Evolutionary conservation across 768 basidiomycete species (phyloP).

Genomic region (Boletus reticuloceps): DNA sequence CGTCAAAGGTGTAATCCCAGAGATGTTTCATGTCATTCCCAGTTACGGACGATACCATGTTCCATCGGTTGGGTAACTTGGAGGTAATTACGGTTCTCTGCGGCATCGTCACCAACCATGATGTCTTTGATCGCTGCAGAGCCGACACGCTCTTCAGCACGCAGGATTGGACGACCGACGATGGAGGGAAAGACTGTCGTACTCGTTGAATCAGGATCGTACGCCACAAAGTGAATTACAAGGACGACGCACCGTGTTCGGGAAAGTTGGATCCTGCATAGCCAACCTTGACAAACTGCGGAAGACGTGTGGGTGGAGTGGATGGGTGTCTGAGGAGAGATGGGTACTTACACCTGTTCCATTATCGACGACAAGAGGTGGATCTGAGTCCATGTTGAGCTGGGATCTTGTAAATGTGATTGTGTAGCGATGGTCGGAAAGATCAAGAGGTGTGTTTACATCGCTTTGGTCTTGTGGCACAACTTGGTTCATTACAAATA

Average conservation of each 20-base stretch:
- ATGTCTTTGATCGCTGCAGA: slow-evolving; percentile 89
- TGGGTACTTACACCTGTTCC: slow-evolving; percentile 74
- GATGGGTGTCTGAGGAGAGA: slow-evolving; percentile 4
- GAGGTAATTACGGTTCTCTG: slow-evolving; percentile 89
- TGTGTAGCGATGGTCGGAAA: background rate
- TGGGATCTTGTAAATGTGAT: background rate
- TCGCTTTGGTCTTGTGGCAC: slow-evolving; percentile 13
- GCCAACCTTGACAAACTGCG: slow-evolving; percentile 86
- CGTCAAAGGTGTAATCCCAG: slow-evolving; percentile 98
- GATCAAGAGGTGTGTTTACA: slow-evolving; percentile 17
- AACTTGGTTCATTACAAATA: too few relatives aligned
- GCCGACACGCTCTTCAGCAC: slow-evolving; percentile 94
- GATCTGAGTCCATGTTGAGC: slow-evolving; percentile 29
- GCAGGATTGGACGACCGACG: slow-evolving; percentile 93
- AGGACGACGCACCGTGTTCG: slow-evolving; percentile 65
- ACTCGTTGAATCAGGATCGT: background rate
- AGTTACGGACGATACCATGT: slow-evolving; percentile 97
- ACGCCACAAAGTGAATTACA: background rate
- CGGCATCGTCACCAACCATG: slow-evolving; percentile 98
- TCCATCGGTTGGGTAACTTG: slow-evolving; percentile 99
- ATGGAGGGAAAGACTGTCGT: slow-evolving; percentile 89
- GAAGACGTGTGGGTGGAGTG: background rate
- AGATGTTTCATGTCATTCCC: slow-evolving; percentile 99
- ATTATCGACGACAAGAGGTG: slow-evolving; percentile 80
- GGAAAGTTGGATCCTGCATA: slow-evolving; percentile 95